Base-by-base conservation (phyloP, 106 monocot genomes). In the Phalaenopsis aphrodite region DNA sequence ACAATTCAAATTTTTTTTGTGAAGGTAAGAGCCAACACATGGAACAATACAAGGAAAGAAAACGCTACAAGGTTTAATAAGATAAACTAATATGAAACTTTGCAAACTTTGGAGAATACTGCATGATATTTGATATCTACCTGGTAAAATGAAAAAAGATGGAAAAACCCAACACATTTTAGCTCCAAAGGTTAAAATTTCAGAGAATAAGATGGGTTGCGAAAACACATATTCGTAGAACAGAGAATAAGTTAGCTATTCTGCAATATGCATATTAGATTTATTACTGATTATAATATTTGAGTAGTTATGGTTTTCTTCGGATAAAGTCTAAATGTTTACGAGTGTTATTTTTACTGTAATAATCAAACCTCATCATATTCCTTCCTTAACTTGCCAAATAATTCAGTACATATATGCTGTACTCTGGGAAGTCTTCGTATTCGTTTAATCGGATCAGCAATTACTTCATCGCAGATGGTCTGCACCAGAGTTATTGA, bases 341-440 rank as follows among this genome's bases (percentile, higher is more conserved):
- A 71, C 4, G 30, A 30, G 30, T 30, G 30, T 30, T 30, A 30
- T 30, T 30, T 10, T 3, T 6, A 55, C 49, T 36, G 30, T 30
- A 43, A 23, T 81, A 78, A 30, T 56, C 42, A 71, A 90, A 94
- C 96, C 92, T 97, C 96, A 78, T 92, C 87, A 79, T 85, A 90
- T 87, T 92, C 96, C 57, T 79, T 88, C 76, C 84, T 88, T 79
- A 97, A 78, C 73, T 57, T 93, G 11, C 88, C 90, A 55, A 87
- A 90, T 64, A 97, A 87, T 43, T 87, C 82, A 11, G 96, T 85
- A 77, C 77, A 92, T 17, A 97, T 84, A 84, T 97, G 96, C 75
- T 97, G 96, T 67, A 97, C 91, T 69, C 96, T 86, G 57, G 90
- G 94, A 88, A 97, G 96, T 80, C 92, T 94, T 80, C 96, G 81